phyloP scores from a whole-genome alignment of 2,329 filamentous ascomycete species.

The Colletotrichum neosansevieriae region DNA sequence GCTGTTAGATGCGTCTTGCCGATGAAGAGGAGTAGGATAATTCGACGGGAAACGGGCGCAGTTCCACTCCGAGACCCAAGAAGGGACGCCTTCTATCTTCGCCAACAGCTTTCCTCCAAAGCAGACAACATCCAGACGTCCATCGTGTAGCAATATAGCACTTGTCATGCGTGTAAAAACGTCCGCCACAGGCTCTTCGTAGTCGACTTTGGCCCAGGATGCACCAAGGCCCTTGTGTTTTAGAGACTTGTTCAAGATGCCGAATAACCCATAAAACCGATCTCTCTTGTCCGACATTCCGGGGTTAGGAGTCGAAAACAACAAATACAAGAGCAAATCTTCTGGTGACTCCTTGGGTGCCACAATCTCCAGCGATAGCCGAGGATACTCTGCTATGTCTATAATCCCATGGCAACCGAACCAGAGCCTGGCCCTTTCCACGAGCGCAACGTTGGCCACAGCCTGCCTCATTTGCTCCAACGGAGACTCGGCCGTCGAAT shows the following conservation, averaged over 20 bases:
- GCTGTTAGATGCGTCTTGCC: neutral
- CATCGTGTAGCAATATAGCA: neutral
- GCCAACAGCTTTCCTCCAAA: neutral
- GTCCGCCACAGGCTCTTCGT: neutral
- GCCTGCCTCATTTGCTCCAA: too few species aligned
- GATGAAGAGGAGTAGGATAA: too few species aligned
- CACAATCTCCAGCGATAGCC: too few species aligned
- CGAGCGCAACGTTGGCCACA: too few species aligned
- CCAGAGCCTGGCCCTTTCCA: too few species aligned
- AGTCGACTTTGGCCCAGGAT: neutral
- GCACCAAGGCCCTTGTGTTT: neutral
- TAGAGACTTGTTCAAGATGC: slow-evolving; percentile 3
- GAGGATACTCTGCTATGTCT: too few species aligned
- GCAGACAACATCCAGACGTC: neutral
- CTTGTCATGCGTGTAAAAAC: neutral
- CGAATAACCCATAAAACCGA: neutral
- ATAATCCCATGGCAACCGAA: too few species aligned
- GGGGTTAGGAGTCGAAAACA: too few species aligned
- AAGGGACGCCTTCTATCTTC: neutral
- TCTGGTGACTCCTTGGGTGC: too few species aligned
- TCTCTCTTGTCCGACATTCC: neutral
- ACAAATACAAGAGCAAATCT: too few species aligned
- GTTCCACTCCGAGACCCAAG: slow-evolving; percentile 5
- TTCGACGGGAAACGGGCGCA: too few species aligned
- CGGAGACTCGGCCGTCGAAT: too few species aligned